phyloP scores from a whole-genome alignment of 495 filamentous ascomycete genomes.

The Neurospora sp. region DNA sequence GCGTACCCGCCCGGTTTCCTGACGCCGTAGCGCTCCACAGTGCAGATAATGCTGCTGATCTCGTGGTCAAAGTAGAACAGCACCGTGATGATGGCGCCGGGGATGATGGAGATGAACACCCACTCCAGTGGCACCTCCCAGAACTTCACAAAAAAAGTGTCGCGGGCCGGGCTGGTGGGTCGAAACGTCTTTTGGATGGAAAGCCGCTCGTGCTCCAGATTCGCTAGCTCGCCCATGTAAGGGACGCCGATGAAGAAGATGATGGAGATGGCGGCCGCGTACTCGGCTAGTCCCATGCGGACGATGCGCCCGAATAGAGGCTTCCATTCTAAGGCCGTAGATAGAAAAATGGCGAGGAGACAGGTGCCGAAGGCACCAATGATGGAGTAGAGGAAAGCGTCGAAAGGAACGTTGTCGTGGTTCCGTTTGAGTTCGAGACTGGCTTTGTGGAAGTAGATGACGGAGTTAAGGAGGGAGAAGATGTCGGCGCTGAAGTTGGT shows the following conservation, averaged over 20 bases:
- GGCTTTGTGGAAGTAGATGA: slow-evolving; percentile 71
- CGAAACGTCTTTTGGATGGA: slow-evolving; percentile 48
- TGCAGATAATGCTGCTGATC: slow-evolving; percentile 67
- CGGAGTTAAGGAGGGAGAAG: slow-evolving; percentile 59
- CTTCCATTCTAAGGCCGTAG: slow-evolving; percentile 54
- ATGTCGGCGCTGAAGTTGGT: slow-evolving; percentile 64
- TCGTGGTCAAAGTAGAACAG: slow-evolving; percentile 72
- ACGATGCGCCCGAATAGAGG: slow-evolving; percentile 58
- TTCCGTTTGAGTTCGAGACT: slow-evolving; percentile 57
- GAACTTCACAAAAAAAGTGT: slow-evolving; percentile 54
- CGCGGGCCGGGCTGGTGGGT: slow-evolving; percentile 48
- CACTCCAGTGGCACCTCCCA: slow-evolving; percentile 53
- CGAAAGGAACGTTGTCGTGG: slow-evolving; percentile 49
- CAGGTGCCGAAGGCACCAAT: slow-evolving; percentile 63
- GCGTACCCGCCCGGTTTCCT: slow-evolving; percentile 59
- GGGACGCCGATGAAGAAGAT: slow-evolving; percentile 60
- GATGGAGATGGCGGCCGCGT: slow-evolving; percentile 63
- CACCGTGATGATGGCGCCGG: slow-evolving; percentile 56
- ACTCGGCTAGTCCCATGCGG: slow-evolving; percentile 55
- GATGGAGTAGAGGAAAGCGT: slow-evolving; percentile 60
- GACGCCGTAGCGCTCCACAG: slow-evolving; percentile 55
- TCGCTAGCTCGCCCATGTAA: slow-evolving; percentile 52
- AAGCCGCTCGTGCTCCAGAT: slow-evolving; percentile 53
- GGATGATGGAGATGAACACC: slow-evolving; percentile 56
- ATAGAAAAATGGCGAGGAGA: slow-evolving; percentile 55